Percentiles rank a stretch among this genome's conserved stretches.
Evolutionary conservation across 345 rosid species (phyloP).

Genomic region (Pistacia vera): DNA sequence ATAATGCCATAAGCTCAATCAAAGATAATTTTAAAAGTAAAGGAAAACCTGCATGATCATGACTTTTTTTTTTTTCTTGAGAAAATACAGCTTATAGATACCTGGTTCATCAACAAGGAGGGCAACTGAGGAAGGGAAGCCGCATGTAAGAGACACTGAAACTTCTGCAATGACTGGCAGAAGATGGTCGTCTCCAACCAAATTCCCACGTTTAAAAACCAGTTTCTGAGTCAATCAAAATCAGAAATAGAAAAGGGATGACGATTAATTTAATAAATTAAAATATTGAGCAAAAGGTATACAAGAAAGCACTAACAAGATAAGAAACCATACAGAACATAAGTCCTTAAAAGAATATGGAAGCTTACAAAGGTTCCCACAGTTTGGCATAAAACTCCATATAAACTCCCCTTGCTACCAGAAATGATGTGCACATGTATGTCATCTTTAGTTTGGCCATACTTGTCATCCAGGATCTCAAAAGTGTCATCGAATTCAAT

Average conservation of each 20-base stretch:
- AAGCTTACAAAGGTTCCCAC: conserved; percentile 73
- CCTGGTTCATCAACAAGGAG: conserved; percentile 90
- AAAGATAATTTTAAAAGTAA: conserved; percentile 18
- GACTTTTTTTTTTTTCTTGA: neutral
- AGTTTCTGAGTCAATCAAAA: conserved; percentile 53
- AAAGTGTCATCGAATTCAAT: conserved; percentile 61
- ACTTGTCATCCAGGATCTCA: conserved; percentile 47
- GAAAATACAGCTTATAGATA: conserved; percentile 27
- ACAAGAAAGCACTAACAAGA: neutral
- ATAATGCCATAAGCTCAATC: conserved; percentile 31
- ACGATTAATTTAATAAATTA: conserved; percentile 2
- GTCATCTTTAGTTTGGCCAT: conserved; percentile 36
- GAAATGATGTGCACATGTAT: conserved; percentile 44
- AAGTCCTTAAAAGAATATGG: conserved; percentile 2
- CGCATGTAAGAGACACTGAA: conserved; percentile 57
- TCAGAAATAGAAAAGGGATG: conserved; percentile 24
- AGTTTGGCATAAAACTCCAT: conserved; percentile 62
- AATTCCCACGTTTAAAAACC: conserved; percentile 80
- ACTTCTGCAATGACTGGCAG: conserved; percentile 71
- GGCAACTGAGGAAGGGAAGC: conserved; percentile 72
- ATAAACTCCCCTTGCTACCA: conserved; percentile 45
- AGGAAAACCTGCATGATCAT: neutral
- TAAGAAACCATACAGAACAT: conserved; percentile 7
- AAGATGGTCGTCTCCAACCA: conserved; percentile 79
- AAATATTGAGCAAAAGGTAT: neutral